Base-by-base conservation (phyloP, 202 grass and related monocot genomes). In the Bolboschoenoplectus hybrid region DNA sequence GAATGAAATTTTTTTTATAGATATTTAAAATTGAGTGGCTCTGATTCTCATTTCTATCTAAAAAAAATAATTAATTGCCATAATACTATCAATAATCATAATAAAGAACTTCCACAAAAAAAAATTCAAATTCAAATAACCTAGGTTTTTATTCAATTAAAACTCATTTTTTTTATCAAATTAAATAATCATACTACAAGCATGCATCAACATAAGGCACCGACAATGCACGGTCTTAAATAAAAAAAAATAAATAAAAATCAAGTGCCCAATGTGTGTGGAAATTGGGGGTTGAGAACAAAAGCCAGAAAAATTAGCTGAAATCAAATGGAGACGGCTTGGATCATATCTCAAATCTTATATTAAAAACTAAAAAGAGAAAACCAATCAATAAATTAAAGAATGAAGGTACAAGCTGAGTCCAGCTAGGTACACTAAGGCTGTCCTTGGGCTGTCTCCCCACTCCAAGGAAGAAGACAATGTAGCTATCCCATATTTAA, bases 341-440 rank as follows among this genome's bases (percentile, higher is more conserved):
- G 57, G 34, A 77, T 63, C 72, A 77, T 46, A 78, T 78, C 84
- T 77, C 9, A 77, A 77, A 71, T 17, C 50, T 16, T 39, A 39
- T 77, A 77, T 77, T 41, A 84, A 67, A 67, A 51, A 71, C 26
- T 74, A 10, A 71, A 9, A 71, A 71, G 32, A 32, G 7, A 64
- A 65, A 35, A 3, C 26, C 3, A 67, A 83, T 68, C 60, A 83
- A 20, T 75, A 75, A 76, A 76, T 76, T 56, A 83, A 52, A 83
- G 11, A 66, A 69, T 52, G 32, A 67, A 83, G 20, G 46, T 36
- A 16, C 83, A 49, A 74, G 85, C 70, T 32, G 63, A 89, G 62
- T 75, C 87, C 91, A 91, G 91, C 82, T 89, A 86, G 82, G 55
- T 52, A 85, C 91, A 93, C 87, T 74, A 89, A 81, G 89, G 55